A percentile compares a stretch with the other conserved stretches of the same genome.
Evolutionary conservation across 345 rosid genomes (phyloP).

Genomic region (Acer campestre): DNA sequence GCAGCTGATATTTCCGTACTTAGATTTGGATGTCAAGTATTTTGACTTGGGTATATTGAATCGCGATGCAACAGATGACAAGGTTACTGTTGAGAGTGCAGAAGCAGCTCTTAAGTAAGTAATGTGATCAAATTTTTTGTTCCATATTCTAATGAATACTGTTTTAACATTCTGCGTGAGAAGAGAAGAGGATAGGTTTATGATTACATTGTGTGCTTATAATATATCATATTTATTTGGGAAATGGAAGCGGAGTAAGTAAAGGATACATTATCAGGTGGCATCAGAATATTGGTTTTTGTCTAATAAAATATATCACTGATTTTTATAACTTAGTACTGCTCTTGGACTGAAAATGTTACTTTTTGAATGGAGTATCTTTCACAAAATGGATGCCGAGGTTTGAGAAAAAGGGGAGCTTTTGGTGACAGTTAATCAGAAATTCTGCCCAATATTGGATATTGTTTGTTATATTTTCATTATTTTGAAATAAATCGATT

Average conservation of each 20-base stretch:
- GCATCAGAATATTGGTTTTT: not conserved
- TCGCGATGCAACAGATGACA: conserved; percentile 89
- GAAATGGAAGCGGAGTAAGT: not conserved
- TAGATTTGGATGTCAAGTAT: conserved; percentile 88
- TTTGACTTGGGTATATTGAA: conserved; percentile 88
- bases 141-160: not conserved
- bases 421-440: not conserved
- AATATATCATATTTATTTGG: not conserved
- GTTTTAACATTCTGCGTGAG: not conserved
- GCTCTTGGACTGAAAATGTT: not conserved
- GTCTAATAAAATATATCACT: not conserved
- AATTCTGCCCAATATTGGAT: not conserved
- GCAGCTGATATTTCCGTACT: conserved; percentile 83
- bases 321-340: not conserved
- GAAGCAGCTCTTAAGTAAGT: conserved; percentile 84
- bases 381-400: not conserved
- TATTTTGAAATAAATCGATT: not conserved
- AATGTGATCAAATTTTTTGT: not conserved
- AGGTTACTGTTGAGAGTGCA: conserved; percentile 83
- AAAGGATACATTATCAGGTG: not conserved
- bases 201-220: not conserved
- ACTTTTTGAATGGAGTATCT: not conserved
- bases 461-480: not conserved
- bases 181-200: not conserved
- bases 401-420: not conserved